Conservation (phyloP, 1,139 yeast genomes). For the Yamadazyma dendronema region DNA sequence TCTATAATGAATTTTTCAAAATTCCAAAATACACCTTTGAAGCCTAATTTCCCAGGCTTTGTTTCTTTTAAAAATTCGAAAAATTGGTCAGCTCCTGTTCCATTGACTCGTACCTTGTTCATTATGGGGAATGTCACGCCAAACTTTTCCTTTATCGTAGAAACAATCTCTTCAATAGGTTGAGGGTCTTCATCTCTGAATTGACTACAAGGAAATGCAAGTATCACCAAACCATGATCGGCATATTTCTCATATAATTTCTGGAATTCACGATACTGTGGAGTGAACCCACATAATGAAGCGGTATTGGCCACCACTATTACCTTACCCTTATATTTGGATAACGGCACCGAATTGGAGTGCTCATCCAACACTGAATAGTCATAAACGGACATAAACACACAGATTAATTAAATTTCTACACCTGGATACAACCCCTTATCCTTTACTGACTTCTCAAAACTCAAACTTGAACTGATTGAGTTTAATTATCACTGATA, state of each 20-base stretch:
- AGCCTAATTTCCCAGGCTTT: slow-evolving; percentile 60
- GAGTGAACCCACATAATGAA: slow-evolving; percentile 43
- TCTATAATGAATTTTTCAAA: slow-evolving; percentile 87
- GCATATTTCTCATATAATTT: slow-evolving; percentile 30
- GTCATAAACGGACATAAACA: slow-evolving; percentile 6
- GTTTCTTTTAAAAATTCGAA: slow-evolving; percentile 30
- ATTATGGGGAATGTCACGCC: slow-evolving; percentile 50
- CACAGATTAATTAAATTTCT: no score
- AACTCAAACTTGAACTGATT: no score
- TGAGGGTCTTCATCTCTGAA: slow-evolving; percentile 85
- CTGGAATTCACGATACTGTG: slow-evolving; percentile 40
- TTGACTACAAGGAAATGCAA: slow-evolving; percentile 48
- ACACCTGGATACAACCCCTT: no score
- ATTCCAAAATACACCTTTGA: slow-evolving; percentile 88
- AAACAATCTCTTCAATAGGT: slow-evolving; percentile 58
- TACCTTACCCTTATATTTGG: slow-evolving; percentile 29
- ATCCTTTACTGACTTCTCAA: no score
- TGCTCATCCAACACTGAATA: slow-evolving; percentile 7
- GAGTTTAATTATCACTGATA: no score
- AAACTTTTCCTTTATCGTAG: slow-evolving; percentile 63
- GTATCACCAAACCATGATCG: slow-evolving; percentile 28
- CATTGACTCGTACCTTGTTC: slow-evolving; percentile 38
- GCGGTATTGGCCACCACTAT: slow-evolving; percentile 46
- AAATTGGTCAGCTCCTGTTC: slow-evolving; percentile 26
- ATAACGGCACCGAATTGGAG: slow-evolving; percentile 4